A percentile compares a stretch with the other conserved stretches of the same genome.
Evolutionary conservation across 2,329 filamentous ascomycete genomes (phyloP).

Genomic region (Pseudocercospora cruenta): DNA sequence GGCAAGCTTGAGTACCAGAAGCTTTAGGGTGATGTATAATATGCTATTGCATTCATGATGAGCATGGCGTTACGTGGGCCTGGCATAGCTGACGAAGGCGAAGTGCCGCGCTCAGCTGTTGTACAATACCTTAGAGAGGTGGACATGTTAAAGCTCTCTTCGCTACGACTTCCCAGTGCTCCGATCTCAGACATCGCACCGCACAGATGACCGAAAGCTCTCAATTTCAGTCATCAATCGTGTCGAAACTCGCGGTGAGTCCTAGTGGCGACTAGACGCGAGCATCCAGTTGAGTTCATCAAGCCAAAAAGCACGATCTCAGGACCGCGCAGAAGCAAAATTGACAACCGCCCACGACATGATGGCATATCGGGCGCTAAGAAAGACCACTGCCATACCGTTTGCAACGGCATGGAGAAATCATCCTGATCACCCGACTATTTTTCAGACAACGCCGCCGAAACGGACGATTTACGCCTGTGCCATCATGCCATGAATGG

Average conservation of each 20-base stretch:
- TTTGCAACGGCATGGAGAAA: too few species aligned
- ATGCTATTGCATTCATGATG: constrained; percentile 14
- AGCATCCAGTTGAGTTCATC: too few species aligned
- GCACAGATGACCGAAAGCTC: too few species aligned
- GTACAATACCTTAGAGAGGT: constrained; percentile 1
- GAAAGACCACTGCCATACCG: too few species aligned
- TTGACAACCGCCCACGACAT: too few species aligned
- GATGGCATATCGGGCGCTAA: too few species aligned
- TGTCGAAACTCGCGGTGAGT: too few species aligned
- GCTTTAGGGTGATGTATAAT: constrained; percentile 19
- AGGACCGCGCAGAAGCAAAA: too few species aligned
- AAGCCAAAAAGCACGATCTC: too few species aligned
- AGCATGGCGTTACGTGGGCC: constrained; percentile 22
- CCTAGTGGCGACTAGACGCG: too few species aligned
- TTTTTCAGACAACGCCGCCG: not conserved
- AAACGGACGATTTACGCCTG: not conserved
- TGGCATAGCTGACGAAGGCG: not conserved
- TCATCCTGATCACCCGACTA: not conserved
- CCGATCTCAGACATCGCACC: not conserved
- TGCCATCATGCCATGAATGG: not conserved
- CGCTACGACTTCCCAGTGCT: not conserved
- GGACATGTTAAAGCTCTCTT: not conserved
- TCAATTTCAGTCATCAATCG: too few species aligned
- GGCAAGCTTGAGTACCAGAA: constrained; percentile 76
- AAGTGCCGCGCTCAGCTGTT: not conserved